Conservation (phyloP, 2,329 filamentous ascomycete genomes). For the Talaromyces pinophilus region DNA sequence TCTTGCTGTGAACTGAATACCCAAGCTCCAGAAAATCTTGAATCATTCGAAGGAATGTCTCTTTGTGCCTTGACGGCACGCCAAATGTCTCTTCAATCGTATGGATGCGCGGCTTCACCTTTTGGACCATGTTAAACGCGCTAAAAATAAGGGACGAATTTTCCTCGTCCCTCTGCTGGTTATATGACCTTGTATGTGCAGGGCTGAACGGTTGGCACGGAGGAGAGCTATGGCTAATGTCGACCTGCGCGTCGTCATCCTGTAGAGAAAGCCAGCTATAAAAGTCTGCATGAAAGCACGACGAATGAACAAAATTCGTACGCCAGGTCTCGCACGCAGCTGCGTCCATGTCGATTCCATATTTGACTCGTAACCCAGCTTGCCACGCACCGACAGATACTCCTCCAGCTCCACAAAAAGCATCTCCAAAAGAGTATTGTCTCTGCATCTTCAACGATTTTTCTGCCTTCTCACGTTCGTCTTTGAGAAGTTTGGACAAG, state of each 20-base stretch:
- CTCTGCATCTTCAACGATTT: neutral
- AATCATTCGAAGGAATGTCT: constrained; percentile 62
- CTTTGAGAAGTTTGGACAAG: neutral
- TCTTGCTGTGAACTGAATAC: constrained; percentile 70
- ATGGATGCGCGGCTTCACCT: constrained; percentile 64
- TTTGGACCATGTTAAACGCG: constrained; percentile 56
- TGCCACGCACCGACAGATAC: constrained; percentile 63
- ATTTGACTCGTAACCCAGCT: constrained; percentile 61
- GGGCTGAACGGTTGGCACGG: constrained; percentile 77
- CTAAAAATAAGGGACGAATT: constrained; percentile 63
- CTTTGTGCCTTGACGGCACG: constrained; percentile 56
- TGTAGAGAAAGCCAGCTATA: constrained; percentile 45
- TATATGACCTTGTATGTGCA: constrained; percentile 60
- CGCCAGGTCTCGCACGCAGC: constrained; percentile 61
- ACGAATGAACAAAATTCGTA: constrained; percentile 55
- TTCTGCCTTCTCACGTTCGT: neutral
- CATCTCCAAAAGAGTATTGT: constrained; percentile 68
- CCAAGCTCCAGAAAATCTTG: constrained; percentile 59
- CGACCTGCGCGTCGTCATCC: constrained; percentile 50
- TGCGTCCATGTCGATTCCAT: constrained; percentile 64
- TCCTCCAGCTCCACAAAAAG: constrained; percentile 73
- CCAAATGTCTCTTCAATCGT: constrained; percentile 81
- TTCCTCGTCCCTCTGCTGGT: constrained; percentile 60
- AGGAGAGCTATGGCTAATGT: constrained; percentile 73
- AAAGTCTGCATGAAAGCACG: constrained; percentile 46